These are phyloP conservation scores for Myriosclerotinia scirpicola DNA, from an alignment of 2,329 filamentous ascomycete species.

Conservation along the genomic window DNA sequence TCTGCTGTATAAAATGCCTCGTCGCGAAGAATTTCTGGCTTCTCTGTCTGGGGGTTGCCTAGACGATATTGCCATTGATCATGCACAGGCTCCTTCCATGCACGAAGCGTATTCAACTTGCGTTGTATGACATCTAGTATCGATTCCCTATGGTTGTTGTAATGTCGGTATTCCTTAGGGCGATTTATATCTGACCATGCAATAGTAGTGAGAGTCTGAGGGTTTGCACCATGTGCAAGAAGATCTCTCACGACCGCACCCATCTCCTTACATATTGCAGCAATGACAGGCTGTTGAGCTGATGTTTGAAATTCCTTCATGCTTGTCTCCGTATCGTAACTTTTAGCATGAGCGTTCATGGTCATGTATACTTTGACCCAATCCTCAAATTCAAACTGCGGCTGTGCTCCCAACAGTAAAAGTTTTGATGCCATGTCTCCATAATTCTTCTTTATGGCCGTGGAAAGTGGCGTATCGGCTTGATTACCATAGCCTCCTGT, in stretches of 20 bases:
- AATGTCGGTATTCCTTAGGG: conserved; percentile 4
- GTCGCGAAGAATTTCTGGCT: conserved; percentile 43
- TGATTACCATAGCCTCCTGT: conserved; percentile 42
- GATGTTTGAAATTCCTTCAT: conserved; percentile 48
- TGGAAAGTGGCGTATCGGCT: conserved; percentile 54
- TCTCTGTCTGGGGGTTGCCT: background rate
- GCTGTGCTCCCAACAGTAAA: conserved; percentile 60
- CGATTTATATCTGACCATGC: conserved; percentile 36
- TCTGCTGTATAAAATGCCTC: conserved; percentile 52
- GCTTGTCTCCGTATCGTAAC: conserved; percentile 50
- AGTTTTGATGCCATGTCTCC: conserved; percentile 56
- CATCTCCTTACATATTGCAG: conserved; percentile 55
- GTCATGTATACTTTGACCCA: conserved; percentile 60
- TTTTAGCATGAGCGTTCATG: conserved; percentile 42
- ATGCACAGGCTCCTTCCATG: conserved; percentile 27
- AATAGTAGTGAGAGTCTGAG: conserved; percentile 53
- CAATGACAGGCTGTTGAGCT: conserved; percentile 65
- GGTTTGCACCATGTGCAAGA: conserved; percentile 63
- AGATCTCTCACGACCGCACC: conserved; percentile 51
- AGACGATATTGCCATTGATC: background rate
- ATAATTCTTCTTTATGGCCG: conserved; percentile 57
- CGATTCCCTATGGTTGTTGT: conserved; percentile 42
- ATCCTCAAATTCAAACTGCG: conserved; percentile 60
- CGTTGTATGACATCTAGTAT: conserved; percentile 61
- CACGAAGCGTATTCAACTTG: conserved; percentile 51